Percentiles rank a stretch among this genome's conserved stretches.
Evolutionary conservation across 2,329 filamentous ascomycete genomes (phyloP).

Genomic region (Blastomyces silverae): DNA sequence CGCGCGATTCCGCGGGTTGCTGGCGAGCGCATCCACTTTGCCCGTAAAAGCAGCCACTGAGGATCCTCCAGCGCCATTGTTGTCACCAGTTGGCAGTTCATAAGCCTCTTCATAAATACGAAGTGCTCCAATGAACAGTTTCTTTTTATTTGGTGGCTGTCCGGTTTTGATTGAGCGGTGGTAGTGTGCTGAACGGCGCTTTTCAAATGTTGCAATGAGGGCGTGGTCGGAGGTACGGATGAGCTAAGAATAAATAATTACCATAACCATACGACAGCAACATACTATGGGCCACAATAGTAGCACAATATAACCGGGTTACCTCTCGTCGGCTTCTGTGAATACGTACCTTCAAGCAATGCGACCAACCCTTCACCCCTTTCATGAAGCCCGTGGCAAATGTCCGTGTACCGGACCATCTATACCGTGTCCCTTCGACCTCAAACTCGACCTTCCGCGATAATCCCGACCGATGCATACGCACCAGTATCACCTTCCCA

Average conservation of each 20-base stretch:
- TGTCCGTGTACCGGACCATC: slow-evolving; percentile 11
- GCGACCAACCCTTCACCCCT: slow-evolving; percentile 10
- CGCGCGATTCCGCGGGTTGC: background rate
- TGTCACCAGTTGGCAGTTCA: background rate
- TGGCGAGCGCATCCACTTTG: background rate
- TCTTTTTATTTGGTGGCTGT: slow-evolving; percentile 12
- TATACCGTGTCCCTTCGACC: slow-evolving; percentile 1
- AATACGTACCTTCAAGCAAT: slow-evolving; percentile 10
- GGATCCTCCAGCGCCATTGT: background rate
- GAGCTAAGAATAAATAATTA: background rate
- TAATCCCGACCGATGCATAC: background rate
- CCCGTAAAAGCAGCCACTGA: background rate
- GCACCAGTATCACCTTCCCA: slow-evolving; percentile 9
- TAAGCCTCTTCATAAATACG: slow-evolving; percentile 7
- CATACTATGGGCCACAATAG: background rate
- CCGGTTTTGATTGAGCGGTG: slow-evolving; percentile 14
- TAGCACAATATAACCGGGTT: background rate
- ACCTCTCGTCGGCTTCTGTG: too few relatives aligned
- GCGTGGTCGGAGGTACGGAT: slow-evolving; percentile 9
- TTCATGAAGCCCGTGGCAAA: slow-evolving; percentile 12
- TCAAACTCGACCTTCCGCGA: slow-evolving; percentile 11
- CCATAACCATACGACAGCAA: background rate
- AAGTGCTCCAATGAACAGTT: slow-evolving; percentile 3
- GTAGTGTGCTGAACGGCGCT: slow-evolving; percentile 7
- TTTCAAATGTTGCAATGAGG: slow-evolving; percentile 12